Percentiles rank a stretch among this genome's conserved stretches.
phyloP scores from a whole-genome alignment of 78 protist species.

The Dictyostelium citrinum region DNA sequence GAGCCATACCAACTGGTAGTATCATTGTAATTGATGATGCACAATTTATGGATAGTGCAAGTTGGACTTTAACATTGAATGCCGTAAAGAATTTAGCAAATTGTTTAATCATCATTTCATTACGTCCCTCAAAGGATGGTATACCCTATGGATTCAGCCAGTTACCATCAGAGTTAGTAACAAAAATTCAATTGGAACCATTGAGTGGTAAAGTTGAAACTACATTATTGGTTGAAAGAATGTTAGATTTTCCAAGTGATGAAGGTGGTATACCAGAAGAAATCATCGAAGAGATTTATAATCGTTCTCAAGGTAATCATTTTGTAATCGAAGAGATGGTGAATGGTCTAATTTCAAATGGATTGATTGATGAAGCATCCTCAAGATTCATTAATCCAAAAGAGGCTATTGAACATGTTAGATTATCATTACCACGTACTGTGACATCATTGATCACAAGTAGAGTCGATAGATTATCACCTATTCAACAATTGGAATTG shows the following conservation, averaged over 20 bases:
- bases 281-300: constrained; percentile 63
- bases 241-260: background rate
- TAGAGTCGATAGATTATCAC: constrained; percentile 67
- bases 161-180: background rate
- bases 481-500: constrained; percentile 63
- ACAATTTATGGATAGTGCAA: constrained; percentile 76
- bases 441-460: constrained; percentile 72
- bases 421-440: constrained; percentile 55
- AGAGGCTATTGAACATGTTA: constrained; percentile 38
- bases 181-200: constrained; percentile 57
- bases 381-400: background rate
- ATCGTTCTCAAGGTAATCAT: constrained; percentile 72
- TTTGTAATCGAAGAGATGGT: constrained; percentile 73
- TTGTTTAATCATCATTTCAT: constrained; percentile 39
- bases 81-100: constrained; percentile 13
- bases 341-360: constrained; percentile 16
- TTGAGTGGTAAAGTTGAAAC: constrained; percentile 11
- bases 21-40: constrained; percentile 77
- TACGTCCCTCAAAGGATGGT: constrained; percentile 66
- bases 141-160: constrained; percentile 32
- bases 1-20: constrained; percentile 23
- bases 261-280: constrained; percentile 24
- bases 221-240: background rate
- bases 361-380: constrained; percentile 5
- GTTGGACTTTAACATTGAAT: constrained; percentile 57